These are phyloP conservation scores for Xylaria sp. DNA, from an alignment of 2,329 filamentous ascomycete species.

Conservation along the genomic window DNA sequence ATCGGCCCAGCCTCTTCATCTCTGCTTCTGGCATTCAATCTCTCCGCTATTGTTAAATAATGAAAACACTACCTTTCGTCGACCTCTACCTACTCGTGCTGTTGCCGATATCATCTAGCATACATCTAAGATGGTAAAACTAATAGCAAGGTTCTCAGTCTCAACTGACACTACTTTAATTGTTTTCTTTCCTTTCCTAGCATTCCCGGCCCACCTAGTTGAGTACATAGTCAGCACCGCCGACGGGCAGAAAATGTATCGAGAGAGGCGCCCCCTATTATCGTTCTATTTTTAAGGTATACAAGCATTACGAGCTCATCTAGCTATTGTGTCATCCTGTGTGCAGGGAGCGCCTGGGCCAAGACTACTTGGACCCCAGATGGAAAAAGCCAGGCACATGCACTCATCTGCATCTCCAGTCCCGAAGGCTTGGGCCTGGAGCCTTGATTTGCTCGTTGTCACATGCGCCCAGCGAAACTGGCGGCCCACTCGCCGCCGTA, in stretches of 20 bases:
- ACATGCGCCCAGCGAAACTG: conserved; percentile 30
- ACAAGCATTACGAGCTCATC: conserved; percentile 11
- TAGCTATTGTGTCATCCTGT: conserved; percentile 27
- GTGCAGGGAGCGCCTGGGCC: conserved; percentile 17
- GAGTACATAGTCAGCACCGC: background rate
- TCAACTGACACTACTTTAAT: background rate
- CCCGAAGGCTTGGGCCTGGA: conserved; percentile 38
- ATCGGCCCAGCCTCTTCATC: background rate
- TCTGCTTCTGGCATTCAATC: background rate
- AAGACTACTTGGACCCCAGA: conserved; percentile 18
- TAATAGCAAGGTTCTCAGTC: too few species aligned
- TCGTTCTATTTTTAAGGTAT: conserved; percentile 26
- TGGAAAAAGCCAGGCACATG: conserved; percentile 24
- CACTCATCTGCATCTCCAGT: conserved; percentile 34
- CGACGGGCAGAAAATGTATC: background rate
- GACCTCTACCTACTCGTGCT: too few species aligned
- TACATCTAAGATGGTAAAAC: too few species aligned
- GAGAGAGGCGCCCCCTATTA: conserved; percentile 22
- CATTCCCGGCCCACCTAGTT: background rate
- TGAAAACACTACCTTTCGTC: too few species aligned
- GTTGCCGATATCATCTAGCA: too few species aligned
- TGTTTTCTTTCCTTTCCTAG: background rate
- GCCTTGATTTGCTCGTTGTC: conserved; percentile 34
- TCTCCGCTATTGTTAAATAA: background rate
- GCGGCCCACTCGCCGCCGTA: conserved; percentile 6